Conservation (phyloP, 805 yeast genomes). For the Candida insectalens region DNA sequence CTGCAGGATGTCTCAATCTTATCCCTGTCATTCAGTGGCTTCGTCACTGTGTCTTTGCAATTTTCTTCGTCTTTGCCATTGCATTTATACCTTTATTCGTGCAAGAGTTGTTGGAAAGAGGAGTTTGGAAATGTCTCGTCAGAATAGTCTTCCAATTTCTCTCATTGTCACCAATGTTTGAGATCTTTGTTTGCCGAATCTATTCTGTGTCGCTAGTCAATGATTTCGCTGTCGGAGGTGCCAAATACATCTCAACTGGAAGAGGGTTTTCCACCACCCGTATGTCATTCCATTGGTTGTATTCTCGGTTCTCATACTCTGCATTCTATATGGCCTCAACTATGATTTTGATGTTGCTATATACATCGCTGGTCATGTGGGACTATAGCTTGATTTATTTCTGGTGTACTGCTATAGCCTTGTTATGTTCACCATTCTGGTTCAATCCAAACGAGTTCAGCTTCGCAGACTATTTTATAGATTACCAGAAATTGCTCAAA, state of each 20-base stretch:
- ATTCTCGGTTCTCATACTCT: slow-evolving; percentile 60
- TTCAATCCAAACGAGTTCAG: slow-evolving; percentile 74
- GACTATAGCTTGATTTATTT: slow-evolving; percentile 49
- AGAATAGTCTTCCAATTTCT: slow-evolving; percentile 57
- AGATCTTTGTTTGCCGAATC: slow-evolving; percentile 68
- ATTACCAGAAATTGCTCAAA: slow-evolving; percentile 44
- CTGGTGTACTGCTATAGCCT: slow-evolving; percentile 60
- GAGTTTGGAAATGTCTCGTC: slow-evolving; percentile 57
- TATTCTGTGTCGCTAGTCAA: slow-evolving; percentile 62
- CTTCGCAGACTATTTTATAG: slow-evolving; percentile 59
- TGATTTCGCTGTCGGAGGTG: slow-evolving; percentile 71
- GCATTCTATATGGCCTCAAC: slow-evolving; percentile 56
- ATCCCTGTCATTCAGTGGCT: slow-evolving; percentile 70
- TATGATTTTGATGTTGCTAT: slow-evolving; percentile 41
- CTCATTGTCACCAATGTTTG: slow-evolving; percentile 70
- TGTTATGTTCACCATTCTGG: slow-evolving; percentile 62
- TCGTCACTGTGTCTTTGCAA: slow-evolving; percentile 61
- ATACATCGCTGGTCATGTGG: slow-evolving; percentile 58
- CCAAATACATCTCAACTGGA: slow-evolving; percentile 74
- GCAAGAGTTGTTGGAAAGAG: slow-evolving; percentile 70
- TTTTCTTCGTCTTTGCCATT: slow-evolving; percentile 63
- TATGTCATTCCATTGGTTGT: slow-evolving; percentile 53
- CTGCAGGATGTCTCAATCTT: slow-evolving; percentile 64
- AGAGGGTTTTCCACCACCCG: slow-evolving; percentile 75
- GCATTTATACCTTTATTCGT: slow-evolving; percentile 69